Evolutionary conservation across 345 rosid species (phyloP), one percentile per base, ranked within the genome.

Genomic region (Aquilaria sinensis): DNA sequence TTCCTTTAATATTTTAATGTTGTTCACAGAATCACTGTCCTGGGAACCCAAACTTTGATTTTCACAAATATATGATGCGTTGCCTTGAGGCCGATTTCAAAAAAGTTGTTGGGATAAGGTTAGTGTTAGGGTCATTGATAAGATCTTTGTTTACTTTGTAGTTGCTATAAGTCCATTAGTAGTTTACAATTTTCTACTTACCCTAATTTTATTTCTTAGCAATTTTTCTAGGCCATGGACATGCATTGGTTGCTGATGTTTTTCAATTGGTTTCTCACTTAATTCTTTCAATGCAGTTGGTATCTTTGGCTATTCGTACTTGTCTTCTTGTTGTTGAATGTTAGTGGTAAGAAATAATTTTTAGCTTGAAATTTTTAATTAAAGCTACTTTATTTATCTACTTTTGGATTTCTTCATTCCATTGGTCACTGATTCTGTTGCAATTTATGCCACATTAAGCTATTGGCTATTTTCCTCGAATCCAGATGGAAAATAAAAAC

Each of bases 51-150:
- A 87, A 80, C 60, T 95, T 95, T 66, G 77, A 95, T 66, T 95
- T 95, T 67, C 90, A 95, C 67, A 75, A 72, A 67, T 95, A 91
- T 74, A 73, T 95, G 85, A 73, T 83, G 60, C 96, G 97, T 46
- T 90, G 91, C 30, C 85, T 95, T 9, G 97, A 95, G 72, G 96
- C 87, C 0, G 99, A 95, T 84, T 95, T 95, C 61, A 91, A 87
- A 80, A 83, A 72, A 81, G 97, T 95, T 37, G 92, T 95, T 4
- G 99, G 99, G 53, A 87, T 91, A 71, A 89, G 97, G 99, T 83
- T 50, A 61, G 46, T 31, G 23, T 23, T 23, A 23, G 0, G 23
- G 23, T 23, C 23, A 23, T 23, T 23, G 23, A 23, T 23, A 23
- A 23, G 23, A 23, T 23, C 23, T 23, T 23, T 23, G 23, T 23